Base-by-base conservation (phyloP, 2,329 filamentous ascomycete species). In the Shiraia bambusicola region DNA sequence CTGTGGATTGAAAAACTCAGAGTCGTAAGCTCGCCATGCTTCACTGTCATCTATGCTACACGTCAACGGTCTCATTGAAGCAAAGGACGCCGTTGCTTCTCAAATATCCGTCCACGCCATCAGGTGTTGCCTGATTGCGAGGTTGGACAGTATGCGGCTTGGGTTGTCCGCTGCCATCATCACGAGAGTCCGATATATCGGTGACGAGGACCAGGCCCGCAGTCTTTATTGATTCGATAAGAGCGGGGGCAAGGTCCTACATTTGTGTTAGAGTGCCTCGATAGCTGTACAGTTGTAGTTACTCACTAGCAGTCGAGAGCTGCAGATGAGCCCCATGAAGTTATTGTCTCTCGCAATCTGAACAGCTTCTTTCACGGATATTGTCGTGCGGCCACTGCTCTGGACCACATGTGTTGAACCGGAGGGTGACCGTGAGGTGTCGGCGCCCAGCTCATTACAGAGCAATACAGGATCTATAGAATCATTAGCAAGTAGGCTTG, bases 271-370 rank as follows among this genome's bases (percentile, higher is more conserved):
- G 47, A 12, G 4, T 13, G 27, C 27, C 3, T 9, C 24, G 19
- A 28, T 19, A 22, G 19, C 4, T 8, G 4, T 11, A 16, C 24
- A 6, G 9, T 11, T n/a, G 13, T 3, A 6, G 3, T 11, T 4
- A 78, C 85, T 61, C 77, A 94, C 89, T 74, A 98, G 70, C 50
- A 98, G 76, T 54, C 86, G 81, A 24, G 88, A 92, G 56, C 85
- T 90, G 71, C 91, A 96, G 46, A 97, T 88, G 61, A 98, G 69
- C 3, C 93, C 93, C 93, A 98, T 98, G 54, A 98, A 88, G 66
- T 98, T 98, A 67, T 98, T 98, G 65, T 85, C 88, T 69, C 94
- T 87, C 15, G 92, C 91, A 62, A 95, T 89, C 50, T 91, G 81
- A 11, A 96, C 93, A 4, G 88, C 88, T 67, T 98, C 92, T 72